These are phyloP conservation scores for Geranomyces variabilis DNA, from an alignment of 192 early-diverging fungal genomes.

Conservation along the genomic window DNA sequence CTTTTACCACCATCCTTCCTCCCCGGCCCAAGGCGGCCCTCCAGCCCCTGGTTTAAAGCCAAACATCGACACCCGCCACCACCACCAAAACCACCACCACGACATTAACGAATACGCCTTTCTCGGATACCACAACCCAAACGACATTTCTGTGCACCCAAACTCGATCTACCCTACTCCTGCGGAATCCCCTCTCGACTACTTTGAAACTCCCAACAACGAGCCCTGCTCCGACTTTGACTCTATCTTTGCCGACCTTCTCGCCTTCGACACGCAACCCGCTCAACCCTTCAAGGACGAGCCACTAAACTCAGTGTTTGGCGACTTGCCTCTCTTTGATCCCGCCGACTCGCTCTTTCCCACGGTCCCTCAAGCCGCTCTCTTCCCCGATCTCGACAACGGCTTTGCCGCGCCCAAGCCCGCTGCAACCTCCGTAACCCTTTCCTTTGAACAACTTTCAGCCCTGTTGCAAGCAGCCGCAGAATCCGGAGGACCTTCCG, in stretches of 20 bases:
- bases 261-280: neutral
- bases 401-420: too few species aligned
- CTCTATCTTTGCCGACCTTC: conserved; percentile 16
- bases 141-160: neutral
- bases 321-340: conserved; percentile 21
- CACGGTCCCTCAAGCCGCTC: neutral
- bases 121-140: neutral
- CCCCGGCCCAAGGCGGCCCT: conserved; percentile 1
- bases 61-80: neutral
- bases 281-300: neutral
- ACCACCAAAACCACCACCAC: neutral
- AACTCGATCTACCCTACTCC: conserved; percentile 24
- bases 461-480: conserved; percentile 17
- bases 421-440: conserved; percentile 2
- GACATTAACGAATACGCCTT: neutral
- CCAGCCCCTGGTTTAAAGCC: neutral
- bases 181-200: conserved; percentile 7
- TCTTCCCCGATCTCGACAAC: conserved; percentile 8
- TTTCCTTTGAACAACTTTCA: conserved; percentile 7
- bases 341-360: neutral
- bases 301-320: neutral
- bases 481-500: neutral
- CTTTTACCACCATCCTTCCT: neutral
- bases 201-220: conserved; percentile 4
- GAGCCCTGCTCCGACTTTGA: conserved; percentile 9